These are phyloP conservation scores for Fusarium ambrosium DNA, from an alignment of 2,329 filamentous ascomycete species.

Conservation along the genomic window DNA sequence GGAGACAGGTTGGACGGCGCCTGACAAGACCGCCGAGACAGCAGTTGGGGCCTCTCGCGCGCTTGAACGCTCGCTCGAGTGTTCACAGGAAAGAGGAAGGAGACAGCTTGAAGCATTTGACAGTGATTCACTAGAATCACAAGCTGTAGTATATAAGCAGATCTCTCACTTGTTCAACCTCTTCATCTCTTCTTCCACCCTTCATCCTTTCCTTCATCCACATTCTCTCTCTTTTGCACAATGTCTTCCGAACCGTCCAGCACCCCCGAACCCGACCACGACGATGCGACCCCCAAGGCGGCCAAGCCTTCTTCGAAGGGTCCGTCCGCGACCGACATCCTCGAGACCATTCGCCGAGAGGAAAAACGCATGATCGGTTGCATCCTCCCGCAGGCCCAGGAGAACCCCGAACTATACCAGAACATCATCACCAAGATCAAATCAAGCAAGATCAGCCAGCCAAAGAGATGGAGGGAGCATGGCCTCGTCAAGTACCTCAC, in stretches of 20 bases:
- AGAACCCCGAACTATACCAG: neutral
- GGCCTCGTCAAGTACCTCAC: neutral
- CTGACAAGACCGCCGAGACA: conserved; percentile 13
- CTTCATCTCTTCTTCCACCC: neutral
- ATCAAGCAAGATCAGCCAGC: neutral
- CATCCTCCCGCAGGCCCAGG: conserved; percentile 7
- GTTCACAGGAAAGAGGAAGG: neutral
- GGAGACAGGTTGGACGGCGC: neutral
- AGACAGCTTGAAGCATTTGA: neutral
- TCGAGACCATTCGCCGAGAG: neutral
- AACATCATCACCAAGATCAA: neutral
- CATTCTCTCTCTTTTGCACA: neutral
- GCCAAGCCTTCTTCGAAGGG: neutral
- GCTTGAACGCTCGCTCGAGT: neutral
- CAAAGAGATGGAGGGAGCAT: neutral
- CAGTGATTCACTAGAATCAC: neutral
- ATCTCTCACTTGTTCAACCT: neutral
- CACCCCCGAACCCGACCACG: neutral
- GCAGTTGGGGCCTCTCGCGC: neutral
- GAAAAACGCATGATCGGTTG: neutral
- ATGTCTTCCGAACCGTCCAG: neutral
- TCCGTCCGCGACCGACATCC: neutral
- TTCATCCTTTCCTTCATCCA: neutral
- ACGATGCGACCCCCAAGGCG: neutral
- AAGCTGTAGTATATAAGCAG: neutral